phyloP scores from a whole-genome alignment of 2,329 filamentous ascomycete genomes.

The Parascedosporium putredinis region DNA sequence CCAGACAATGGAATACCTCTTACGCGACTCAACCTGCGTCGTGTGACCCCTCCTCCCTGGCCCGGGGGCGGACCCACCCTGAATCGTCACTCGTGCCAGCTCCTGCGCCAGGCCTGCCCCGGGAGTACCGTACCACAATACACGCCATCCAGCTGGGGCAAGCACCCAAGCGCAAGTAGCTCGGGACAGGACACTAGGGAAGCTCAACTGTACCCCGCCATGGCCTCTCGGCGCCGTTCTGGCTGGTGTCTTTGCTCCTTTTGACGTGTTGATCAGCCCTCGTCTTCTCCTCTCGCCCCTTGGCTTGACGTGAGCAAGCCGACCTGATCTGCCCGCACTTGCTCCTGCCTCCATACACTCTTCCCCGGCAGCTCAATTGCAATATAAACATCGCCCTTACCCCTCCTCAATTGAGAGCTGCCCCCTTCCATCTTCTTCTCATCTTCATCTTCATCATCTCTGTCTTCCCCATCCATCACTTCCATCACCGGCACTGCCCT shows the following conservation, averaged over 20 bases:
- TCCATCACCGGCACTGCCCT: neutral
- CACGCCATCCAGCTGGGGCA: neutral
- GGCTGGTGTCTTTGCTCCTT: neutral
- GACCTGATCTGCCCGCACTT: too few relatives aligned
- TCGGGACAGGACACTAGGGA: too few relatives aligned
- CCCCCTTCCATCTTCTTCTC: slow-evolving; percentile 12
- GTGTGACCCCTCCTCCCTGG: neutral
- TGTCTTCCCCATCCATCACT: neutral
- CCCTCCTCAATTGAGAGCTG: slow-evolving; percentile 9
- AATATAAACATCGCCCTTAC: neutral
- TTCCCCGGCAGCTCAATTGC: neutral
- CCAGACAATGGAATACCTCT: too few relatives aligned
- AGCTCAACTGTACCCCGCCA: neutral
- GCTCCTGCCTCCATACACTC: neutral
- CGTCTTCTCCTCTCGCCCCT: neutral
- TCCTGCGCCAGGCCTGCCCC: neutral
- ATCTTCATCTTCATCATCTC: slow-evolving; percentile 11
- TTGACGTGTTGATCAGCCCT: neutral
- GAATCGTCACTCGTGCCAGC: neutral
- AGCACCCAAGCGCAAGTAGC: neutral
- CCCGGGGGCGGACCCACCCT: neutral
- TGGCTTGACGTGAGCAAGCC: neutral
- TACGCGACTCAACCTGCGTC: neutral
- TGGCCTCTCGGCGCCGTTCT: neutral
- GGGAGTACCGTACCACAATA: neutral